These are phyloP conservation scores for Apiospora malaysiana DNA, from an alignment of 2,329 filamentous ascomycete genomes.

Conservation along the genomic window DNA sequence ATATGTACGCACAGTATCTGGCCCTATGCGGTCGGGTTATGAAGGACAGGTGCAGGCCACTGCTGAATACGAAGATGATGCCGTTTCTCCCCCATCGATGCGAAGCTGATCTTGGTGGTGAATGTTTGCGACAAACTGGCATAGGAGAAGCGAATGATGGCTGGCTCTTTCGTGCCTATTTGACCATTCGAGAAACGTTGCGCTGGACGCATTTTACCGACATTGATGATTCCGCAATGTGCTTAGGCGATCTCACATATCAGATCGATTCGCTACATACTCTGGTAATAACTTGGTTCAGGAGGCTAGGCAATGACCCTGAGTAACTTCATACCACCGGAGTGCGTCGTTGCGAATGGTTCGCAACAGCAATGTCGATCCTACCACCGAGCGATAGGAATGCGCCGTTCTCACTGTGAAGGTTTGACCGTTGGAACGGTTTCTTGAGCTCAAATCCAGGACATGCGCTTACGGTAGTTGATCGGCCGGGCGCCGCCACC, in stretches of 20 bases:
- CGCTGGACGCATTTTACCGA: neutral
- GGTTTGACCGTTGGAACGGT: neutral
- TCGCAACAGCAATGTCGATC: no score
- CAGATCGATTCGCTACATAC: no score
- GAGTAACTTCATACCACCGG: no score
- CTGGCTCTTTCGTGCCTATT: neutral
- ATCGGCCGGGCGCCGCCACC: neutral
- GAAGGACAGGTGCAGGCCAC: neutral
- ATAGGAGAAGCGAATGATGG: neutral
- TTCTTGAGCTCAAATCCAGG: neutral
- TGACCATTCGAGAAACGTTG: neutral
- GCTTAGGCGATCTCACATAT: no score
- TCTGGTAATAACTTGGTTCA: no score
- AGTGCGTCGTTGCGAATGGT: no score
- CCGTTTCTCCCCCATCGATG: neutral
- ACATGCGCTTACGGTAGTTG: neutral
- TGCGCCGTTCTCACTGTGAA: no score
- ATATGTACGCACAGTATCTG: neutral
- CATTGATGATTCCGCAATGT: no score
- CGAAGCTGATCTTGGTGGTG: neutral
- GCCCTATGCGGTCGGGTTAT: neutral
- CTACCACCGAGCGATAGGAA: neutral
- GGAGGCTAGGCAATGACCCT: no score
- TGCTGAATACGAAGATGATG: slow-evolving; percentile 9
- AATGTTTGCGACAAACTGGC: neutral